phyloP scores from a whole-genome alignment of 202 grass and related monocot species.

The Zizania palustris region DNA sequence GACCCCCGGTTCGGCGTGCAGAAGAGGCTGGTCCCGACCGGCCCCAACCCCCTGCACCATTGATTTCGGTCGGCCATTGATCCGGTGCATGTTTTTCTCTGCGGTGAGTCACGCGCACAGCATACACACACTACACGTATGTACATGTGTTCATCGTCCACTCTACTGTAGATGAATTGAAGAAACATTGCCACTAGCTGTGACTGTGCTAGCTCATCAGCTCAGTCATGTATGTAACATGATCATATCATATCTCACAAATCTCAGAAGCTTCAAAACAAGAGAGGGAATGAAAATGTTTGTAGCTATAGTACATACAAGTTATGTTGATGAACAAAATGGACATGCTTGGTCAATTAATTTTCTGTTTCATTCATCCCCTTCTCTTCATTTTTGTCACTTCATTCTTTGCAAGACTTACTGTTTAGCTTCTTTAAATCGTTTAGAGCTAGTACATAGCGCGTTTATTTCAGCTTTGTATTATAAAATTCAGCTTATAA shows the following conservation, averaged over 20 bases:
- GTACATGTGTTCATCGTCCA: slow-evolving; percentile 24
- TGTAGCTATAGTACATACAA: slow-evolving; percentile 43
- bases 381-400: not conserved
- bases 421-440: not conserved
- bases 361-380: not conserved
- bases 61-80: slow-evolving; percentile 19
- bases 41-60: slow-evolving; percentile 89
- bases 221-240: slow-evolving; percentile 20
- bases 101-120: slow-evolving; percentile 47
- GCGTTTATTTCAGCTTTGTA: too few relatives aligned
- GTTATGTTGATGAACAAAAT: slow-evolving; percentile 31
- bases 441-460: too few relatives aligned
- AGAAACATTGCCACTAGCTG: not conserved
- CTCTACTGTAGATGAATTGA: slow-evolving; percentile 27
- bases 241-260: slow-evolving; percentile 5
- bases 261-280: slow-evolving; percentile 14
- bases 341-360: not conserved
- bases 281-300: slow-evolving; percentile 8
- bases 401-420: not conserved
- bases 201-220: not conserved
- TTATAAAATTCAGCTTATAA: too few relatives aligned
- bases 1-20: slow-evolving; percentile 74
- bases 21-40: slow-evolving; percentile 74
- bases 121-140: not conserved
- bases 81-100: not conserved